These are phyloP conservation scores for Stropharia rugosoannulata DNA, from an alignment of 768 basidiomycete genomes.

Conservation along the genomic window DNA sequence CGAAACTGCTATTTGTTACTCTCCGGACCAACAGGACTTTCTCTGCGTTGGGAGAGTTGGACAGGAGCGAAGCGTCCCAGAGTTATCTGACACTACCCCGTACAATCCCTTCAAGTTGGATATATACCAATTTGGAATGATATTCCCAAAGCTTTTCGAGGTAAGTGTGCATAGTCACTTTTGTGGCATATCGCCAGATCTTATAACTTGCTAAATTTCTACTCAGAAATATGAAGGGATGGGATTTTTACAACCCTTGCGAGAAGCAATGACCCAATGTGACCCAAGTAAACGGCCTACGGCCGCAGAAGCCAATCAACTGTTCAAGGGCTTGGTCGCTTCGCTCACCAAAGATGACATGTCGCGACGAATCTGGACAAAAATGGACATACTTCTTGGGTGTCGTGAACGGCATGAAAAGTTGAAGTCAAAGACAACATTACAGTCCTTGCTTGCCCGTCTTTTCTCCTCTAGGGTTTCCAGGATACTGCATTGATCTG, in stretches of 20 bases:
- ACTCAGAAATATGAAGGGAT: constrained; percentile 7
- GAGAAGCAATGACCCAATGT: not conserved
- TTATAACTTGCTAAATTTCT: not conserved
- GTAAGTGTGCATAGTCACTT: not conserved
- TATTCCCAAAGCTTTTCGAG: constrained; percentile 5
- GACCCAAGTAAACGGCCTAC: constrained; percentile 7
- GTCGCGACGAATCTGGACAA: not conserved
- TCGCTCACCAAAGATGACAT: constrained; percentile 4
- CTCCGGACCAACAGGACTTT: not conserved
- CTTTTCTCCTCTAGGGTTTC: too few species aligned
- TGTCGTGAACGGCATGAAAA: not conserved
- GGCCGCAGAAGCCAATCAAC: constrained; percentile 6
- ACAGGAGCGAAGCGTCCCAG: constrained; percentile 23
- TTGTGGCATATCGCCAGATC: not conserved
- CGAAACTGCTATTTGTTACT: constrained; percentile 14
- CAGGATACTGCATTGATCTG: too few species aligned
- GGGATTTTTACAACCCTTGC: constrained; percentile 4
- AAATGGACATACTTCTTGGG: not conserved
- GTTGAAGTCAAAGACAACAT: not conserved
- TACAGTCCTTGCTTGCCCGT: too few species aligned
- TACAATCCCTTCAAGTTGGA: constrained; percentile 31
- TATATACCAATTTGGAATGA: constrained; percentile 24
- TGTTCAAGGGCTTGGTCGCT: not conserved
- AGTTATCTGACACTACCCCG: constrained; percentile 17
- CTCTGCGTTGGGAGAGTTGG: constrained; percentile 12